Conservation (phyloP, 2,329 filamentous ascomycete genomes). For the Talaromyces sp. region DNA sequence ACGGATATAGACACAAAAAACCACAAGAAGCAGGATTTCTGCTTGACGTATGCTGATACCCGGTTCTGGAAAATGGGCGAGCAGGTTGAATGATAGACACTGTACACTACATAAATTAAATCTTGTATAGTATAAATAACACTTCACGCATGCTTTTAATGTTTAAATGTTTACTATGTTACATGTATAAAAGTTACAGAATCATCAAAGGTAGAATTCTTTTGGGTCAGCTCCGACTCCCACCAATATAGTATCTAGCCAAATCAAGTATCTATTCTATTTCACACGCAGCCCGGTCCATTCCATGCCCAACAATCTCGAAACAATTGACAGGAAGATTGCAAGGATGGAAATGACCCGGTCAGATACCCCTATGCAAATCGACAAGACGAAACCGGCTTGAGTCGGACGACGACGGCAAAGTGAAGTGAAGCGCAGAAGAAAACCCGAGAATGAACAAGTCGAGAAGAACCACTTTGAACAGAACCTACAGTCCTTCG, state of each 20-base stretch:
- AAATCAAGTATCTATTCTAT: constrained; percentile 4
- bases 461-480: neutral
- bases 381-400: neutral
- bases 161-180: too few relatives aligned
- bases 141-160: neutral
- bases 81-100: constrained; percentile 19
- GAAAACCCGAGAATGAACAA: neutral
- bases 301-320: neutral
- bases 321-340: neutral
- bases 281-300: neutral
- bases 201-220: constrained; percentile 5
- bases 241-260: constrained; percentile 9
- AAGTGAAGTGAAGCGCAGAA: neutral
- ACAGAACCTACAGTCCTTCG: constrained; percentile 22
- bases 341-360: neutral
- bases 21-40: constrained; percentile 19
- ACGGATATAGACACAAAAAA: neutral
- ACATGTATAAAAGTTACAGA: neutral
- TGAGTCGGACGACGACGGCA: neutral
- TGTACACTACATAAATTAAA: constrained; percentile 1
- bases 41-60: constrained; percentile 40
- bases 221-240: constrained; percentile 8
- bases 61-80: constrained; percentile 40
- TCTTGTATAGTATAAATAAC: neutral
- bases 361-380: neutral